phyloP scores from a whole-genome alignment of 148 eudicot species.

The Euryodendron excelsum region DNA sequence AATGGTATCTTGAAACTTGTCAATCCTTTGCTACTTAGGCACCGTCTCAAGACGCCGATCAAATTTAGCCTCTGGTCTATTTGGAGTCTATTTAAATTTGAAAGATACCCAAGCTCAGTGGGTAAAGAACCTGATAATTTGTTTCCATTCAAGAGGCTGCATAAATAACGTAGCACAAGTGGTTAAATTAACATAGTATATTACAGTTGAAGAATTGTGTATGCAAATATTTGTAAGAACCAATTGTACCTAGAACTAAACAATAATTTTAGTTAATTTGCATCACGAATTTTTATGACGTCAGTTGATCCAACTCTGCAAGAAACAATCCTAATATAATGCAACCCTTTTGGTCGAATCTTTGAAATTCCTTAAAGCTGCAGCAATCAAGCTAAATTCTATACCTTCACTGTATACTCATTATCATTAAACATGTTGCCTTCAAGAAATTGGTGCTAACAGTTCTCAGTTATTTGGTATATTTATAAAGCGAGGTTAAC shows the following conservation, averaged over 20 bases:
- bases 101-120: constrained; percentile 68
- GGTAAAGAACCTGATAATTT: constrained; percentile 69
- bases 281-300: background rate
- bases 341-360: background rate
- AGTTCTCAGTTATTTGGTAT: no score
- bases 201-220: background rate
- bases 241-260: background rate
- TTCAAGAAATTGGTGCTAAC: no score
- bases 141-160: constrained; percentile 91
- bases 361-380: background rate
- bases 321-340: background rate
- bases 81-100: constrained; percentile 62
- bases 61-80: constrained; percentile 73
- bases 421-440: no score
- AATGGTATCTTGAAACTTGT: no score
- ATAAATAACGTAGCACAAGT: background rate
- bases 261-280: background rate
- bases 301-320: background rate
- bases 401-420: no score
- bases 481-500: no score
- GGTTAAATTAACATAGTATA: background rate
- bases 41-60: no score
- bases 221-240: background rate
- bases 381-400: no score
- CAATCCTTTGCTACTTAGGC: no score